Evolutionary conservation across 805 yeast species (phyloP), one percentile per base, ranked within the genome.

Genomic region (Sporopachydermia quercuum): DNA sequence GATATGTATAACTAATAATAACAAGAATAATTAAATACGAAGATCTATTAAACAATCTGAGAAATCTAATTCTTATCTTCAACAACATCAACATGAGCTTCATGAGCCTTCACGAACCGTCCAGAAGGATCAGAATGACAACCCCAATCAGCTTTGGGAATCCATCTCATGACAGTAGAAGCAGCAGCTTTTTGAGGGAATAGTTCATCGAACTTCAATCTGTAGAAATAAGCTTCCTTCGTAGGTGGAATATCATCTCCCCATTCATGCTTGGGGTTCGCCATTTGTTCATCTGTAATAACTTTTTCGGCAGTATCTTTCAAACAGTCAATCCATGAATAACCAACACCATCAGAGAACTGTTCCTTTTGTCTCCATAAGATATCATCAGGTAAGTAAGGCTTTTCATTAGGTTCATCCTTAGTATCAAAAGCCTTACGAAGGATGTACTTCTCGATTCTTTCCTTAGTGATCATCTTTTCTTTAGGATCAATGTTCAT

Each of bases 111-210:
- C 50, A 94, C 96, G 58, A 70, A 89, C 68, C 99, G 83, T 49
- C 99, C 99, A 42, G 95, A 82, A 40, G 99, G 99, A 64, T 91
- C 99, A 54, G 79, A 95, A 56, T 87, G 86, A 67, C 98, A 91
- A 50, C 99, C 99, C 99, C 99, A 91, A 63, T 91, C 98, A 47
- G 97, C 97, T 73, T 91, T 91, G 60, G 99, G 99, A 63, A 91
- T 66, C 99, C 99, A 91, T 73, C 98, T 81, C 96, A 84, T 86
- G 44, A 91, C 99, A 15, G 98, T 91, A 34, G 76, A 66, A 43
- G 95, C 96, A 48, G 94, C 98, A 49, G 96, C 91, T 62, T 76
- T 70, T 53, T 78, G 77, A 45, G 87, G 82, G 81, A 86, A 91
- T 53, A 84, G 65, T 54, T 82, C 93, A 63, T 91, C 98, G 54